phyloP scores from a whole-genome alignment of 2,329 filamentous ascomycete species.

The Chaetomiaceae sp. region DNA sequence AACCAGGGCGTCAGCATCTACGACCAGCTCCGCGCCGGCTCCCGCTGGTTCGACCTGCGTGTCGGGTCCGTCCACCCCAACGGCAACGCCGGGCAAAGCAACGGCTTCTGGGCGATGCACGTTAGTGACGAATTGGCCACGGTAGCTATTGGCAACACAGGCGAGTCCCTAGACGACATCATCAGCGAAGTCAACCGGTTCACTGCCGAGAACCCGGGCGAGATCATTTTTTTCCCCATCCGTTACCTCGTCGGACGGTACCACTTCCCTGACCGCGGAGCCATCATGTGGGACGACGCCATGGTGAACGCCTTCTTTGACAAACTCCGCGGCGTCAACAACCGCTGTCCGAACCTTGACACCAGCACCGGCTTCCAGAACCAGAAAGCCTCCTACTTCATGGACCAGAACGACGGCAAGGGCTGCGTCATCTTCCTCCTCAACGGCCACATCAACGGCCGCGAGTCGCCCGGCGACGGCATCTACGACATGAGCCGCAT shows the following conservation, averaged over 20 bases:
- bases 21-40: slow-evolving; percentile 41
- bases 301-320: slow-evolving; percentile 41
- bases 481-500: slow-evolving; percentile 29
- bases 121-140: slow-evolving; percentile 26
- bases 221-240: slow-evolving; percentile 44
- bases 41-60: slow-evolving; percentile 45
- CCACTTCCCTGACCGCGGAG: slow-evolving; percentile 27
- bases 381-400: slow-evolving; percentile 26
- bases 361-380: slow-evolving; percentile 28
- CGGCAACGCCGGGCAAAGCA: slow-evolving; percentile 21
- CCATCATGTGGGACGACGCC: slow-evolving; percentile 33
- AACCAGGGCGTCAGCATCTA: slow-evolving; percentile 42
- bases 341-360: slow-evolving; percentile 33
- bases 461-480: slow-evolving; percentile 27
- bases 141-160: slow-evolving; percentile 41
- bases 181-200: slow-evolving; percentile 42
- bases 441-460: slow-evolving; percentile 21
- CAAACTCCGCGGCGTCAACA: slow-evolving; percentile 37
- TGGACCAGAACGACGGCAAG: slow-evolving; percentile 31
- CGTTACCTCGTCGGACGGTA: slow-evolving; percentile 39
- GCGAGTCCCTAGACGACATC: slow-evolving; percentile 39
- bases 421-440: slow-evolving; percentile 34
- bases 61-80: slow-evolving; percentile 34
- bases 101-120: slow-evolving; percentile 35
- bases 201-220: slow-evolving; percentile 38